Evolutionary conservation across 192 early-diverging fungal genomes (phyloP).

Genomic region (Umbelopsis ramanniana): DNA sequence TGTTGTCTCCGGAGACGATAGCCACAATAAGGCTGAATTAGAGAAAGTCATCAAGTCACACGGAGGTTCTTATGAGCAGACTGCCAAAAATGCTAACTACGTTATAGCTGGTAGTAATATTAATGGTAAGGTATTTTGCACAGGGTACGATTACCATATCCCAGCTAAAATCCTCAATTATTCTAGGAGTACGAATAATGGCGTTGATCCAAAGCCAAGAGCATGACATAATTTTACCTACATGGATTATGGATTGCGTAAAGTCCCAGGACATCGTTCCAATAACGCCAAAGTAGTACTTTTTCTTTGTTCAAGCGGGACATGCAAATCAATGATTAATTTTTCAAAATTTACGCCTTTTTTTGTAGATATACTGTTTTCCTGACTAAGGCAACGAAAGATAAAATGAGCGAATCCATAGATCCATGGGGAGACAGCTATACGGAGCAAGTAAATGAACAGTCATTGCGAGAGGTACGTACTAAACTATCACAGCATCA

Average conservation of each 20-base stretch:
- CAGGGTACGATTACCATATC: not conserved
- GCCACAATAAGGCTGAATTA: constrained; percentile 55
- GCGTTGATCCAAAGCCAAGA: constrained; percentile 54
- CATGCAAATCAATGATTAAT: not conserved
- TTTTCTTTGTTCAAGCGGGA: not conserved
- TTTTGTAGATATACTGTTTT: constrained; percentile 62
- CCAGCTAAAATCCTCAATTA: constrained; percentile 20
- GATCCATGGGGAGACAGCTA: constrained; percentile 77
- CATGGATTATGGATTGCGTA: constrained; percentile 72
- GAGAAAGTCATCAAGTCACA: constrained; percentile 62
- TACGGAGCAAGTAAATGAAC: constrained; percentile 55
- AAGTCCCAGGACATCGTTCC: constrained; percentile 49
- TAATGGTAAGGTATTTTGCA: constrained; percentile 23
- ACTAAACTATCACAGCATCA: not conserved
- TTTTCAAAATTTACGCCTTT: not conserved
- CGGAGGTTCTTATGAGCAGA: constrained; percentile 69
- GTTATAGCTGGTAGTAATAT: constrained; percentile 53
- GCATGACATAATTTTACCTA: constrained; percentile 65
- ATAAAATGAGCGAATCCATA: constrained; percentile 54
- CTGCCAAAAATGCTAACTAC: constrained; percentile 48
- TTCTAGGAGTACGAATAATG: constrained; percentile 55
- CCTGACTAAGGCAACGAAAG: constrained; percentile 53
- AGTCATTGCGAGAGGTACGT: constrained; percentile 61
- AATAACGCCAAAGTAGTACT: constrained; percentile 61
- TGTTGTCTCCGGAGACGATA: constrained; percentile 45